Percentiles rank a stretch among this genome's conserved stretches.
Conservation (phyloP, 2,329 filamentous ascomycete genomes). For the Trichoderma guizhouense region DNA sequence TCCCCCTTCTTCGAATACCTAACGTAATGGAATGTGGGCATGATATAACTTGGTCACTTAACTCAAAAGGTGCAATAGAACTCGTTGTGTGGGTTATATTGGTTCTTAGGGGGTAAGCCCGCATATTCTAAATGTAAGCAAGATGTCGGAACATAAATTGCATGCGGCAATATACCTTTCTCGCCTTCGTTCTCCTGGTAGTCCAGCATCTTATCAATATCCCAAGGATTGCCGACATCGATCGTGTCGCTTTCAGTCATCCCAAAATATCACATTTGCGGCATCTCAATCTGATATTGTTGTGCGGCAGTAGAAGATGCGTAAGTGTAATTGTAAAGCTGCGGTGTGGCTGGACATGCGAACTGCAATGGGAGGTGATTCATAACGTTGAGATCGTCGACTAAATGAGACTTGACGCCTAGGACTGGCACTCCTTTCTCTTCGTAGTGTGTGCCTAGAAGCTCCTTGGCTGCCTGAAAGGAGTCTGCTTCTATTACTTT, state of each 20-base stretch:
- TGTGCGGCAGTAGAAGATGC: conserved; percentile 6
- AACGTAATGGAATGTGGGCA: background rate
- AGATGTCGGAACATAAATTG: background rate
- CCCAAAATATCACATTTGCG: conserved; percentile 21
- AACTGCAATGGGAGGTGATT: conserved; percentile 21
- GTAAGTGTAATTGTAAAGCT: conserved; percentile 19
- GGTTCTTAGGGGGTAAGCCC: background rate
- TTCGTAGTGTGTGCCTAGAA: conserved; percentile 23
- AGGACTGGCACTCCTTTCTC: conserved; percentile 13
- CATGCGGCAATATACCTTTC: conserved; percentile 16
- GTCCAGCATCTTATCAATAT: conserved; percentile 23
- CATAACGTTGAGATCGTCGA: conserved; percentile 21
- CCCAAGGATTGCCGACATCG: conserved; percentile 26
- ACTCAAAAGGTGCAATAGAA: conserved; percentile 4
- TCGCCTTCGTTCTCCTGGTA: conserved; percentile 21
- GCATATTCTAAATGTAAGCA: background rate
- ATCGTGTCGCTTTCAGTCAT: conserved; percentile 23
- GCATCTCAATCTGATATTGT: background rate
- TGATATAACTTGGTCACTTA: background rate
- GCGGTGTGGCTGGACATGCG: conserved; percentile 18
- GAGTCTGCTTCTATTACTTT: conserved; percentile 21
- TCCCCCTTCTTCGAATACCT: background rate
- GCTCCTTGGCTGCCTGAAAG: conserved; percentile 22
- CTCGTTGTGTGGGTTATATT: background rate
- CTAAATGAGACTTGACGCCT: conserved; percentile 18